Base-by-base conservation (phyloP, 1,284 basidiomycete species). In the Abortiporus biennis region DNA sequence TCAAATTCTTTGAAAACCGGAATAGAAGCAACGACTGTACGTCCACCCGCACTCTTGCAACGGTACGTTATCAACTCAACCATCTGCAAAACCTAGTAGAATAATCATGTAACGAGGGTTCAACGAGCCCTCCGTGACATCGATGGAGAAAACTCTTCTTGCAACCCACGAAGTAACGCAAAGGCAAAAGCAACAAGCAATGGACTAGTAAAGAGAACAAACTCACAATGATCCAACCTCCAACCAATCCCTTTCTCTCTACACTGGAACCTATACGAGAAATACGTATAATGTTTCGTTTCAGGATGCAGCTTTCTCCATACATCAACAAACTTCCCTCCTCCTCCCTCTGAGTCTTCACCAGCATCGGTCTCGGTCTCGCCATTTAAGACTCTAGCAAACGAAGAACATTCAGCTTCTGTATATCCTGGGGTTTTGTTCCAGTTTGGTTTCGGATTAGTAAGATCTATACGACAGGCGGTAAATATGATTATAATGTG, bases 141-240 rank as follows among this genome's bases (percentile, higher is more conserved):
- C n/a, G n/a, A n/a, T 19, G 37, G 29, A 38, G 30, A 21, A 15
- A 33, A 40, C 4, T 19, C 2, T 11, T 22, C 1, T 13, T n/a
- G n/a, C n/a, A n/a, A n/a, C n/a, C n/a, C n/a, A n/a, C n/a, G n/a
- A 32, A 20, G 25, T 22, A 12, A 38, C 11, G 12, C 9, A 40
- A 6, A 16, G 21, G 25, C 27, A 21, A 44, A 38, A 17, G 19
- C 15, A 6, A 30, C 19, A 24, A 31, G 24, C 4, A 29, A 36
- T 40, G 35, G 19, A 19, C 17, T 35, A 16, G 19, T 29, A 38
- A 19, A 33, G 20, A 20, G n/a, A n/a, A n/a, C n/a, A n/a, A n/a
- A 68, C 85, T 54, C 66, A 89, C 88, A 90, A 67, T 82, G 83
- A 58, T 94, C 90, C 32, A 94, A 62, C 47, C 90, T 71, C 91